These are phyloP conservation scores for Macaranga tanarius DNA, from an alignment of 441 rosid species.

Conservation along the genomic window DNA sequence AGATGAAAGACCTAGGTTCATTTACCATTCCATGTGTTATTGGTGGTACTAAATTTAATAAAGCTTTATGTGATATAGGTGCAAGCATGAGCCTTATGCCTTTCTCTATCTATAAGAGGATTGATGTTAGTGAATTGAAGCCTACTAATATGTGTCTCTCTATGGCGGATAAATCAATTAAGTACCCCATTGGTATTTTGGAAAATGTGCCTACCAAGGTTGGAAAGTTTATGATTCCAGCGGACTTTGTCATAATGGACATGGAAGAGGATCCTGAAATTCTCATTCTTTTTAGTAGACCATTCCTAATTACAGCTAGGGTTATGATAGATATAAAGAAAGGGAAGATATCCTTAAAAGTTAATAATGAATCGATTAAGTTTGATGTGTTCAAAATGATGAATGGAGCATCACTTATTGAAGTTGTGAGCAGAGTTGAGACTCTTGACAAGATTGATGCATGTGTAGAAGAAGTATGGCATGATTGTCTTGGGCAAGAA, in stretches of 20 bases:
- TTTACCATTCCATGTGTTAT: background rate
- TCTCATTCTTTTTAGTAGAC: background rate
- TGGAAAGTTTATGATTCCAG: background rate
- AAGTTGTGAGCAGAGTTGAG: too few relatives aligned
- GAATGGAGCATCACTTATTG: too few relatives aligned
- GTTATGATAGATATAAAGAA: too few relatives aligned
- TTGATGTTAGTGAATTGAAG: background rate
- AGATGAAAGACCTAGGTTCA: background rate
- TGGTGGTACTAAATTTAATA: too few relatives aligned
- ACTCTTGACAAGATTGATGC: too few relatives aligned
- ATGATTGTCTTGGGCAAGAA: too few relatives aligned
- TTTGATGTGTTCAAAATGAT: too few relatives aligned
- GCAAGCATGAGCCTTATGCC: slow-evolving; percentile 12
- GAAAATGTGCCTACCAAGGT: background rate
- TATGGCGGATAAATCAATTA: background rate
- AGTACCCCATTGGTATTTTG: background rate
- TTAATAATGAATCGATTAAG: too few relatives aligned
- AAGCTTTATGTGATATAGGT: background rate
- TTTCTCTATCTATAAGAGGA: background rate
- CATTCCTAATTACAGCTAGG: background rate
- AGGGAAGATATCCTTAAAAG: too few relatives aligned
- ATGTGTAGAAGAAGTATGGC: too few relatives aligned
- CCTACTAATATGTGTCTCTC: too few relatives aligned
- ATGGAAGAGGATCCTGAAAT: background rate
- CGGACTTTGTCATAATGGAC: background rate